Evolutionary conservation across 2,329 filamentous ascomycete species (phyloP).

Genomic region (Pseudogymnoascus sp.): DNA sequence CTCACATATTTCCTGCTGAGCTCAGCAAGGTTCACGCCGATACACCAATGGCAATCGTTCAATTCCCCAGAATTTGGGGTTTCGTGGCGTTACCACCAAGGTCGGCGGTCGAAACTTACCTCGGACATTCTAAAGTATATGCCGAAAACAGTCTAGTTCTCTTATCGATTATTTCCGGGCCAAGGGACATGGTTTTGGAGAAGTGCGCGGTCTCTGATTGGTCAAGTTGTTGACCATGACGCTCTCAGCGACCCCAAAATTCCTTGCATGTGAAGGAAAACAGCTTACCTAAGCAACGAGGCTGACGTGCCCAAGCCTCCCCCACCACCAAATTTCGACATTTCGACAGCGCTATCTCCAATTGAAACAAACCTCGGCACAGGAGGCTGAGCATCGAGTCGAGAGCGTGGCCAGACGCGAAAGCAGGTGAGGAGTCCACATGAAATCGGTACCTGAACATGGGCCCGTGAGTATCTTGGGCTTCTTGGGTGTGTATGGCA

Average conservation of each 20-base stretch:
- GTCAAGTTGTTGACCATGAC: neutral
- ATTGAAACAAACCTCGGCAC: neutral
- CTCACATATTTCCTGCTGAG: neutral
- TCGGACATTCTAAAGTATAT: neutral
- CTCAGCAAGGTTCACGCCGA: neutral
- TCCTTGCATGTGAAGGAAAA: neutral
- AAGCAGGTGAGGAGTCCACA: neutral
- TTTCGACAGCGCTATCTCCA: neutral
- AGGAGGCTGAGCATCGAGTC: neutral
- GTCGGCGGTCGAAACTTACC: neutral
- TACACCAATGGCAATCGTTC: neutral
- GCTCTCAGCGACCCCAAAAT: neutral
- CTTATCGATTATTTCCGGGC: neutral
- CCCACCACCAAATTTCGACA: neutral
- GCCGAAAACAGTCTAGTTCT: neutral
- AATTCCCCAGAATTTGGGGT: neutral
- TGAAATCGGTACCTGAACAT: neutral
- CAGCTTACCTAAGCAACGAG: slow-evolving; percentile 1
- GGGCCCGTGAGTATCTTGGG: neutral
- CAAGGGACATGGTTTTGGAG: neutral
- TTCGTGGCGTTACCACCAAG: neutral
- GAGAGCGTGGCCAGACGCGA: neutral
- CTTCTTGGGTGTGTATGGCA: neutral
- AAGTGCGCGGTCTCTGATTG: neutral
- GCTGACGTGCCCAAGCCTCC: neutral